These are phyloP conservation scores for Aethionema arabicum DNA, from an alignment of 345 rosid genomes.

Conservation along the genomic window DNA sequence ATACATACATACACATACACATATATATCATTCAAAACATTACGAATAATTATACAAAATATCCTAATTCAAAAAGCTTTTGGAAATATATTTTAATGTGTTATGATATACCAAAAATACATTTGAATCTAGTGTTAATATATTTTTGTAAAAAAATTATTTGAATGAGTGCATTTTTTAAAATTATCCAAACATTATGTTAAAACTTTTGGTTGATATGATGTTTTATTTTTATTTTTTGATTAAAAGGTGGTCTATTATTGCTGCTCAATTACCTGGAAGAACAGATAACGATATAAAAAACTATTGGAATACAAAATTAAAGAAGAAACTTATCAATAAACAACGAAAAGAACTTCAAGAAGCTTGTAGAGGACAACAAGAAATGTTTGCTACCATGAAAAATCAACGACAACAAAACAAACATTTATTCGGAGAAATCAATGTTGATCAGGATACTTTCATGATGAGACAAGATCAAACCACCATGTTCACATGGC, in stretches of 20 bases:
- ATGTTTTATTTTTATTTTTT: not conserved
- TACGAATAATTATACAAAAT: no score
- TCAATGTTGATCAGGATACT: not conserved
- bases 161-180: no score
- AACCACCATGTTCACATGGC: conserved; percentile 16
- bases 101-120: conserved; percentile 1
- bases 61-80: no score
- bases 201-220: not conserved
- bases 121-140: conserved; percentile 11
- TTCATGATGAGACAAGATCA: conserved; percentile 29
- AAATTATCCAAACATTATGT: not conserved
- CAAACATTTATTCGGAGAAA: conserved; percentile 30
- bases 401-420: conserved; percentile 37
- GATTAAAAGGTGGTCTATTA: conserved; percentile 66
- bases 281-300: conserved; percentile 81
- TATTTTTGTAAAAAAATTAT: no score
- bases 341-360: conserved; percentile 58
- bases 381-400: conserved; percentile 45
- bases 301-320: conserved; percentile 82
- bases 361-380: conserved; percentile 44
- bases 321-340: conserved; percentile 71
- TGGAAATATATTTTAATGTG: not conserved
- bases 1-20: conserved; percentile 6
- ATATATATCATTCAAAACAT: no score
- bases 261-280: conserved; percentile 82